Evolutionary conservation across 768 basidiomycete species (phyloP).

Genomic region (Mycena galericulata): DNA sequence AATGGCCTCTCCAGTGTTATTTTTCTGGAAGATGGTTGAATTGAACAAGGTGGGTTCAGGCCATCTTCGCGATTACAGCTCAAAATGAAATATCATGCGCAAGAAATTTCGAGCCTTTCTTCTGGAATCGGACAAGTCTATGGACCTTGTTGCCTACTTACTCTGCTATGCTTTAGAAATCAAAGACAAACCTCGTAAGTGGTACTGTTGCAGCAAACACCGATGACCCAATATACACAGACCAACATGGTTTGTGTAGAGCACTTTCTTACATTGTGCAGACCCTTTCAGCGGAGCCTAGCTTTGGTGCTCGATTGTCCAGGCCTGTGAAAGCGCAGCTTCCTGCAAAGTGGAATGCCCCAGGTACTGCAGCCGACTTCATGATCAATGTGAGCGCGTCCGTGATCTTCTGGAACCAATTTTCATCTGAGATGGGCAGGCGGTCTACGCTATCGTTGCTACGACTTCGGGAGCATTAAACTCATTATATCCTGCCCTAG

Average conservation of each 20-base stretch:
- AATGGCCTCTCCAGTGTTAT: constrained; percentile 61
- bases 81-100: constrained; percentile 7
- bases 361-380: constrained; percentile 86
- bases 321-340: constrained; percentile 72
- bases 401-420: not conserved
- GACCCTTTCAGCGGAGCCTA: constrained; percentile 85
- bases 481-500: constrained; percentile 91
- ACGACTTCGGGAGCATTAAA: constrained; percentile 86
- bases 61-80: not conserved
- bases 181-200: constrained; percentile 92
- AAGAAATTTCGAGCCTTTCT: constrained; percentile 92
- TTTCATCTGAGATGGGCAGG: constrained; percentile 56
- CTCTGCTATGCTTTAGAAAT: constrained; percentile 87
- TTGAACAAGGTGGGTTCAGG: constrained; percentile 80
- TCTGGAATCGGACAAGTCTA: constrained; percentile 82
- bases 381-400: constrained; percentile 76
- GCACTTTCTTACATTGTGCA: constrained; percentile 93
- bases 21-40: constrained; percentile 94
- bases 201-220: not conserved
- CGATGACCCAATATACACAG: constrained; percentile 51
- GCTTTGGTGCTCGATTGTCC: constrained; percentile 80
- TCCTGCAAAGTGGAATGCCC: constrained; percentile 81
- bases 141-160: constrained; percentile 82
- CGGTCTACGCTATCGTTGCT: constrained; percentile 90
- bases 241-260: constrained; percentile 92